Conservation (phyloP, 2,329 filamentous ascomycete species). For the Hypocreales sp. region DNA sequence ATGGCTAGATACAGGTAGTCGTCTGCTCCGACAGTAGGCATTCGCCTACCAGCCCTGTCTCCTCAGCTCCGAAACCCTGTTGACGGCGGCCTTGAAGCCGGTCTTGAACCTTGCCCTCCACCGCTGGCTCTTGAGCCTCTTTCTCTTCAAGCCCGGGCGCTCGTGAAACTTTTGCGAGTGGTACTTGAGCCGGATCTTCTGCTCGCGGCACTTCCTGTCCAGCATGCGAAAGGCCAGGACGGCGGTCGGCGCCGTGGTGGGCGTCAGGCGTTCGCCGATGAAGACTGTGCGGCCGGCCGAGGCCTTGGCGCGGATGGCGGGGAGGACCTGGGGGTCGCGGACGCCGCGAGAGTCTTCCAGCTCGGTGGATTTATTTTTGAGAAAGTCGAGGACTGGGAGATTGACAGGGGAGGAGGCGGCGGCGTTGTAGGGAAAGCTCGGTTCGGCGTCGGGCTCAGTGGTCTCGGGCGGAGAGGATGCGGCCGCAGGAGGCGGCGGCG, state of each 20-base stretch:
- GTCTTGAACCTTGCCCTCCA: slow-evolving; percentile 55
- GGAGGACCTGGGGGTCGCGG: slow-evolving; percentile 11
- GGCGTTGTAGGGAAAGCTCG: too few relatives aligned
- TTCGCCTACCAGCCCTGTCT: slow-evolving; percentile 68
- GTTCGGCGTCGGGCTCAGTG: too few relatives aligned
- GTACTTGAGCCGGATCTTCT: slow-evolving; percentile 42
- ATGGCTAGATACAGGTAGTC: too few relatives aligned
- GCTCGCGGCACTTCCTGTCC: slow-evolving; percentile 24
- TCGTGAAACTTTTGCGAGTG: slow-evolving; percentile 56
- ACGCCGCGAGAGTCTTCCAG: too few relatives aligned
- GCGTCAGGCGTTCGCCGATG: slow-evolving; percentile 12
- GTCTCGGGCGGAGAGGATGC: too few relatives aligned
- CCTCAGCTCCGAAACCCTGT: slow-evolving; percentile 52
- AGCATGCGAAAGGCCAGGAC: slow-evolving; percentile 28
- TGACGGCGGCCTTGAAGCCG: slow-evolving; percentile 50
- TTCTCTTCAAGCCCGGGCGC: slow-evolving; percentile 59
- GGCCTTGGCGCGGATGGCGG: slow-evolving; percentile 14
- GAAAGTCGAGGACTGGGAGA: too few relatives aligned
- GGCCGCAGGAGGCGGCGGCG: too few relatives aligned
- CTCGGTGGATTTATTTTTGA: too few relatives aligned
- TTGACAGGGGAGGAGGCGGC: too few relatives aligned
- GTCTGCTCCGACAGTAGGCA: too few relatives aligned
- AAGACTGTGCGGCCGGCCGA: slow-evolving; percentile 24
- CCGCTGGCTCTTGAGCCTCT: slow-evolving; percentile 53
- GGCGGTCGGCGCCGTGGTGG: slow-evolving; percentile 20